These are phyloP conservation scores for Curvularia lunata DNA, from an alignment of 2,329 filamentous ascomycete species.

Conservation along the genomic window DNA sequence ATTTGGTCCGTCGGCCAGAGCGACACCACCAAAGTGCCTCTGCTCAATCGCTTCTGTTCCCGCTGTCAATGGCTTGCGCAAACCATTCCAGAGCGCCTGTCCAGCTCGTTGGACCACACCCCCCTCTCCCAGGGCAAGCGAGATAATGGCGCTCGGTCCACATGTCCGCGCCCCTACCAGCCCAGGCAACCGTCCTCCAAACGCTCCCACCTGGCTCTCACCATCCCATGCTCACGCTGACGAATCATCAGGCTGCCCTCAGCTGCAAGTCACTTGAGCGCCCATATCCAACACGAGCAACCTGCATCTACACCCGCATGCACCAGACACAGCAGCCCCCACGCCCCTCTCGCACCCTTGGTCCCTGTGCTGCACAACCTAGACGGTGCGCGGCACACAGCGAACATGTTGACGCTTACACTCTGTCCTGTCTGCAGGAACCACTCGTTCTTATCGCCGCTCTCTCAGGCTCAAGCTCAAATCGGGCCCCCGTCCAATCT, in stretches of 20 bases:
- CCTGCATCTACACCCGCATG: conserved; percentile 14
- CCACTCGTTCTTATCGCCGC: conserved; percentile 25
- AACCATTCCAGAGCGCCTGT: conserved; percentile 7
- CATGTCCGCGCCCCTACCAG: conserved; percentile 22
- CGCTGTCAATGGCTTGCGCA: conserved; percentile 29
- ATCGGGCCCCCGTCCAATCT: conserved; percentile 14
- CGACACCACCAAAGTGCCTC: conserved; percentile 34
- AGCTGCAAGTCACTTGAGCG: conserved; percentile 39
- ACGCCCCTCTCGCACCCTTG: conserved; percentile 33
- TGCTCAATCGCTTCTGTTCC: conserved; percentile 26
- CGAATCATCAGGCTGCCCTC: conserved; percentile 17
- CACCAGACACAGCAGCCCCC: conserved; percentile 30
- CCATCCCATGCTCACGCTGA: conserved; percentile 10
- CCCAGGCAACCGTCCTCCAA: conserved; percentile 24
- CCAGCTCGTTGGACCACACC: neutral
- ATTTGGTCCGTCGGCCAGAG: conserved; percentile 24
- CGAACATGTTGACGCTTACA: conserved; percentile 10
- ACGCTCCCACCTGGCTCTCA: conserved; percentile 11
- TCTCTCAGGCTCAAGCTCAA: conserved; percentile 12
- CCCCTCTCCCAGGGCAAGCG: conserved; percentile 24
- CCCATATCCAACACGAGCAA: conserved; percentile 17
- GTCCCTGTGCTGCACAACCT: conserved; percentile 20
- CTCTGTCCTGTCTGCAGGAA: conserved; percentile 28
- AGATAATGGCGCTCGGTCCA: conserved; percentile 35
- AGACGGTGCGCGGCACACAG: conserved; percentile 15